Evolutionary conservation across 2,329 filamentous ascomycete genomes (phyloP), one percentile per base, ranked within the genome.

Genomic region (Penicillium carneum): DNA sequence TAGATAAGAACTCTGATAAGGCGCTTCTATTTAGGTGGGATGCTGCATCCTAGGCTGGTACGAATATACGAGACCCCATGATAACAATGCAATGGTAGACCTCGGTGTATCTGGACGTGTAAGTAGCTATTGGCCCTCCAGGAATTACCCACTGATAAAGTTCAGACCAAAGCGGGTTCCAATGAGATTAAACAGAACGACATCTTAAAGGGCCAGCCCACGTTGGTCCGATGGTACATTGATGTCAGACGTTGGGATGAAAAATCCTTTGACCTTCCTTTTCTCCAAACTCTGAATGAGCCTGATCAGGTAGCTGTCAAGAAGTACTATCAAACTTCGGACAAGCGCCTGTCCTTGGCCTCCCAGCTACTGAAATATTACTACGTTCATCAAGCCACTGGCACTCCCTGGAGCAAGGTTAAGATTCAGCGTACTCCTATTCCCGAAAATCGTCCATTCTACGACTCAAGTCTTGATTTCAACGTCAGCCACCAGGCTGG

Each of bases 401-500:
- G 76, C 18, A 79, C 86, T 6, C 82, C 86, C 1, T 89, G 87
- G 87, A 77, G 77, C 41, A 74, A 84, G n/a, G 82, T 88, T 31
- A 70, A 70, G 6, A 82, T 88, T 59, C 81, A 81, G 16, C 80
- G 85, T 74, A 80, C 83, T 71, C 67, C 82, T 76, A 69, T 81
- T 56, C 79, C 80, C 5, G 76, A 82, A 63, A 71, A 76, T 45
- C 75, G 80, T 56, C 87, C 87, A 0, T 87, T 83, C 68, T 87
- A 66, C 41, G 51, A 62, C 4, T 63, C 65, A 16, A 48, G 23
- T 6, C 76, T 88, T 39, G 86, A 89, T 64, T 89, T 89, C 78
- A 89, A 89, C 64, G 81, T 89, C 57, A 87, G 84, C 34, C 87
- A 89, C 64, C 87, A 89, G 73, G 86, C 85, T 18, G 86, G 85